Evolutionary conservation across 1,284 basidiomycete genomes (phyloP).

Genomic region (Trametes polyzona): DNA sequence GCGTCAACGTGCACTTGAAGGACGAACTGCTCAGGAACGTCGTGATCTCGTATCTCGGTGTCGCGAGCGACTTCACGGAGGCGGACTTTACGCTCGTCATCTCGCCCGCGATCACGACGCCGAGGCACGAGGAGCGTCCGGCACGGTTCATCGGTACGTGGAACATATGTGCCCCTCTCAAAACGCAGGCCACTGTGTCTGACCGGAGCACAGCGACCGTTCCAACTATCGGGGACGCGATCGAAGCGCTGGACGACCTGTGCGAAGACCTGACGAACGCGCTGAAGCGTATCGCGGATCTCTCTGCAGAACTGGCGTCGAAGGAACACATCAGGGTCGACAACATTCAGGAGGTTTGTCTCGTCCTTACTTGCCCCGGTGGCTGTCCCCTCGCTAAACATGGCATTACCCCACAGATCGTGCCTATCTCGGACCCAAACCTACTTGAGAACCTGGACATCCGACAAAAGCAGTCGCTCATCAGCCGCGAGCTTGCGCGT

Average conservation of each 20-base stretch:
- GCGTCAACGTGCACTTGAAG: conserved; percentile 53
- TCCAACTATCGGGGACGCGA: conserved; percentile 78
- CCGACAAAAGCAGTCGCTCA: conserved; percentile 65
- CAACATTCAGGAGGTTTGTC: conserved; percentile 68
- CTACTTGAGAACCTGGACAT: conserved; percentile 68
- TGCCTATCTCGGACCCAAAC: conserved; percentile 55
- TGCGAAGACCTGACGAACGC: conserved; percentile 62
- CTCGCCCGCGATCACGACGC: conserved; percentile 58
- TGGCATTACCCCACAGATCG: conserved; percentile 45
- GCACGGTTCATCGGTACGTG: conserved; percentile 46
- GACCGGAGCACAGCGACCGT: conserved; percentile 53
- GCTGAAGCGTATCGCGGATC: conserved; percentile 68
- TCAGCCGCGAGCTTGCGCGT: conserved; percentile 60
- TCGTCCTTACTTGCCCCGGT: too few relatives aligned
- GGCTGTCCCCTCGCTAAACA: not conserved
- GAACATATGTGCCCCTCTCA: too few relatives aligned
- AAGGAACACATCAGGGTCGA: conserved; percentile 72
- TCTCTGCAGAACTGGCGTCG: conserved; percentile 73
- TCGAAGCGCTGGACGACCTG: conserved; percentile 69
- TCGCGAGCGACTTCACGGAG: conserved; percentile 74
- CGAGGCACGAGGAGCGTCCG: conserved; percentile 50
- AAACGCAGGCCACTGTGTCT: too few relatives aligned
- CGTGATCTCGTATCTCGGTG: conserved; percentile 68
- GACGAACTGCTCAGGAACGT: conserved; percentile 61
- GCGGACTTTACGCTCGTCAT: conserved; percentile 69